Base-by-base conservation (phyloP, 768 basidiomycete genomes). In the Polyporus arcularius region DNA sequence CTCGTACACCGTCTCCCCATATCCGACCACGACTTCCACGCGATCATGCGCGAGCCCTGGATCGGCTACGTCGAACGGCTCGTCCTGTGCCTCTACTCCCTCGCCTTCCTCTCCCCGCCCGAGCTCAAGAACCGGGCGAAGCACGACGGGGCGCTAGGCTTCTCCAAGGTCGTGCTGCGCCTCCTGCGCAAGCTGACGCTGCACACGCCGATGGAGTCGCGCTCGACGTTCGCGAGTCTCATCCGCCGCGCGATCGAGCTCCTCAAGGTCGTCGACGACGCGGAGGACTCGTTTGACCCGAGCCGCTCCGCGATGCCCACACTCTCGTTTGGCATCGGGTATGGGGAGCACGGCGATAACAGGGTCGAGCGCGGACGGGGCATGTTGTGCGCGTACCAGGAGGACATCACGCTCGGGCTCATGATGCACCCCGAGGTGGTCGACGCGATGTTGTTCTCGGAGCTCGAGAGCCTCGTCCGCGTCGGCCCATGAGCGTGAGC, bases 1-100 rank as follows among this genome's bases (percentile, higher is more conserved):
- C 83, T 96, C 15, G 82, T 96, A 58, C 87, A 88, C 68, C 86
- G 94, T 47, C 81, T 98, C n/a, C 96, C 96, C 5, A 73, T 97
- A 49, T 73, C 83, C 28, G 88, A 91, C 58, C 72, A 79, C 16
- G 94, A 97, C 73, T 91, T 92, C 71, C 75, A 85, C 68, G 74
- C 89, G 62, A 74, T 77, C 55, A 79, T 85, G 63, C 67, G 70
- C 53, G 88, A 92, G 68, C 68, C 76, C 21, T 94, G 91, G 87
- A 72, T 95, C 47, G 84, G 85, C 43, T 90, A 92, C 72, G 74
- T 92, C 63, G 92, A 96, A 78, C 90, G 90, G 65, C 76, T 81
- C 54, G 79, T 90, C 48, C 85, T 95, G 80, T 83, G 84, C n/a
- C 82, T 97, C 43, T 98, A 97, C 76, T 88, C 88, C 40, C 77